phyloP scores from a whole-genome alignment of 805 yeast species.

The Candida taoyuanica region DNA sequence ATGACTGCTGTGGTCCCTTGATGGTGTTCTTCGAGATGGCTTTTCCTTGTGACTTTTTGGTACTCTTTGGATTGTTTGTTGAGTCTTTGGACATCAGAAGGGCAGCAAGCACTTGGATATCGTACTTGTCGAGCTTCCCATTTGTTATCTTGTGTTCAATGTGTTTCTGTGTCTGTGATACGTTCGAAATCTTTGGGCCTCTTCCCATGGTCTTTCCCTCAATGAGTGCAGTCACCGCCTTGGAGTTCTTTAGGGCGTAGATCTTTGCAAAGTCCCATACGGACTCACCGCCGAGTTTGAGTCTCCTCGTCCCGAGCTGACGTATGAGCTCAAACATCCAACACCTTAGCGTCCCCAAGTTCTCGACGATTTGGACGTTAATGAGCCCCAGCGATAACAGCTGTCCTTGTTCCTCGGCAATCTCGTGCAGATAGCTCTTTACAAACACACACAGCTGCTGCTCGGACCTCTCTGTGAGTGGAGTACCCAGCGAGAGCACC shows the following conservation, averaged over 20 bases:
- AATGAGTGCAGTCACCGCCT: constrained; percentile 46
- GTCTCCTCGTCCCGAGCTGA: constrained; percentile 47
- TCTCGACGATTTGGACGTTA: constrained; percentile 59
- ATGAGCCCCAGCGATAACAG: constrained; percentile 67
- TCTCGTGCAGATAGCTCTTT: constrained; percentile 54
- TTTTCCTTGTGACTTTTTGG: too few species aligned
- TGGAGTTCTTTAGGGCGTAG: constrained; percentile 42
- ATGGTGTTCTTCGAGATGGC: too few species aligned
- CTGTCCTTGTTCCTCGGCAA: constrained; percentile 54
- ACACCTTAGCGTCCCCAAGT: constrained; percentile 42
- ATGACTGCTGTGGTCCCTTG: constrained; percentile 28
- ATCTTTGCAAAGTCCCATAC: constrained; percentile 62
- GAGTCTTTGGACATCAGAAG: constrained; percentile 6
- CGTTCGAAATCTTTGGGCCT: constrained; percentile 27
- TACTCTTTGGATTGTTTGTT: background rate
- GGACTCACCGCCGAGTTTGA: constrained; percentile 54
- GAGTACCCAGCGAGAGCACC: constrained; percentile 31
- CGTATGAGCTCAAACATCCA: constrained; percentile 45
- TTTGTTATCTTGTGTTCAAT: constrained; percentile 40
- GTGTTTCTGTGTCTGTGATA: constrained; percentile 46
- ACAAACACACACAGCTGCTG: constrained; percentile 57
- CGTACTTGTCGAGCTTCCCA: constrained; percentile 20
- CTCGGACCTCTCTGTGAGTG: constrained; percentile 47
- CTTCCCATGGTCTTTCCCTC: constrained; percentile 41
- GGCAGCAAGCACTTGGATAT: constrained; percentile 15